Percentiles rank a stretch among this genome's conserved stretches.
These are phyloP conservation scores for Cantharellus anzutake DNA, from an alignment of 768 basidiomycete genomes.

Conservation along the genomic window DNA sequence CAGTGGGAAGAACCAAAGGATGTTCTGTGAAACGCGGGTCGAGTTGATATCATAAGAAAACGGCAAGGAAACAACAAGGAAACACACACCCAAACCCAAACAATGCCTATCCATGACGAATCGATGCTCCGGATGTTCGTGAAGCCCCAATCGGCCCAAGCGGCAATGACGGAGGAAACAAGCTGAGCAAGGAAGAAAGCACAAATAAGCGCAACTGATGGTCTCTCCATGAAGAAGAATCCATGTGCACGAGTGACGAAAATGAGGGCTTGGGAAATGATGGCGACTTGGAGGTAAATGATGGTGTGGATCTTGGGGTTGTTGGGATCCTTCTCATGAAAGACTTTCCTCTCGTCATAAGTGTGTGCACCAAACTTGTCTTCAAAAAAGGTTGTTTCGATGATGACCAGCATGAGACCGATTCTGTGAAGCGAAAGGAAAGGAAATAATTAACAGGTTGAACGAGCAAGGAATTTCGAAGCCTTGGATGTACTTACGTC, in stretches of 20 bases:
- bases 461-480: constrained; percentile 1
- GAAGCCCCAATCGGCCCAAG: constrained; percentile 88
- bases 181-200: constrained; percentile 92
- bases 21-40: constrained; percentile 36
- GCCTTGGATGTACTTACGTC: constrained; percentile 34
- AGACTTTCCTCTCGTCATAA: constrained; percentile 12
- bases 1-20: constrained; percentile 89
- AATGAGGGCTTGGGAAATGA: constrained; percentile 96
- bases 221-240: constrained; percentile 95
- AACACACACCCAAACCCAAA: constrained; percentile 78
- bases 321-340: constrained; percentile 26
- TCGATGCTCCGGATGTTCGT: constrained; percentile 62
- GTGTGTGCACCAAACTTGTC: constrained; percentile 55
- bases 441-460: background rate
- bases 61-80: background rate
- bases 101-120: constrained; percentile 91
- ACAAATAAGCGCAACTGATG: constrained; percentile 67
- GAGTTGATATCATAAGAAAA: background rate
- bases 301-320: constrained; percentile 72
- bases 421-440: constrained; percentile 25
- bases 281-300: constrained; percentile 90
- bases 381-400: constrained; percentile 81
- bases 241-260: constrained; percentile 88
- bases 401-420: constrained; percentile 62
- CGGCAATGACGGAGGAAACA: constrained; percentile 89